phyloP scores from a whole-genome alignment of 1,284 basidiomycete genomes.

The Schizopora paradoxa region DNA sequence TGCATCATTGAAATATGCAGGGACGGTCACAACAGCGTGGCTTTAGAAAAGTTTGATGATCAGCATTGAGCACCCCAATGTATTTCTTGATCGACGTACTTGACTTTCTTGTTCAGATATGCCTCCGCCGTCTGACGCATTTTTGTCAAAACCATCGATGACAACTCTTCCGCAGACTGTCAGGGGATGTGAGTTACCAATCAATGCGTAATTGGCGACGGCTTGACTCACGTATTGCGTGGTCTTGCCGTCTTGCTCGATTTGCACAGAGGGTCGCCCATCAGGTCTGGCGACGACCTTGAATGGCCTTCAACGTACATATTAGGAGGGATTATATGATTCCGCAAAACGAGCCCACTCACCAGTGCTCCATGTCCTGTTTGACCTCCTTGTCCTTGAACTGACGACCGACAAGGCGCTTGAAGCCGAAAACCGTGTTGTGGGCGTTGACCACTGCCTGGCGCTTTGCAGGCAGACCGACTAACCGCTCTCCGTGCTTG shows the following conservation, averaged over 20 bases:
- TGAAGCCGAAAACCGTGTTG: conserved; percentile 94
- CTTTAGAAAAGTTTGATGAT: conserved; percentile 31
- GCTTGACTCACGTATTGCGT: conserved; percentile 55
- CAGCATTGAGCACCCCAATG: background rate
- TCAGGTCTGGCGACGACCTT: conserved; percentile 70
- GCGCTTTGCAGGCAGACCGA: conserved; percentile 95
- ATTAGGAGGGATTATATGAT: background rate
- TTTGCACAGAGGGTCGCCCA: conserved; percentile 69
- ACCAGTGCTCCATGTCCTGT: conserved; percentile 83
- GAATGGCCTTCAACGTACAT: conserved; percentile 58
- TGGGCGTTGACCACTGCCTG: conserved; percentile 96
- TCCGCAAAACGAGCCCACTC: conserved; percentile 19
- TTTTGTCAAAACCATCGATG: conserved; percentile 84
- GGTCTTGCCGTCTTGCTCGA: conserved; percentile 71
- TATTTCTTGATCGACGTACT: conserved; percentile 68
- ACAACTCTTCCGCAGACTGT: conserved; percentile 78
- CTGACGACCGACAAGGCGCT: conserved; percentile 94
- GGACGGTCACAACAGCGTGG: conserved; percentile 88
- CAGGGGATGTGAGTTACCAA: conserved; percentile 15
- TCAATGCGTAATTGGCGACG: conserved; percentile 5
- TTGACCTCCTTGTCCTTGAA: conserved; percentile 92
- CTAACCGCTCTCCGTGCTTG: conserved; percentile 88
- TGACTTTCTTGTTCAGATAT: conserved; percentile 90
- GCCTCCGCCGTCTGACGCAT: conserved; percentile 95
- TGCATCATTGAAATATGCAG: conserved; percentile 99